phyloP scores from a whole-genome alignment of 345 rosid species.

The Dovyalis caffra region DNA sequence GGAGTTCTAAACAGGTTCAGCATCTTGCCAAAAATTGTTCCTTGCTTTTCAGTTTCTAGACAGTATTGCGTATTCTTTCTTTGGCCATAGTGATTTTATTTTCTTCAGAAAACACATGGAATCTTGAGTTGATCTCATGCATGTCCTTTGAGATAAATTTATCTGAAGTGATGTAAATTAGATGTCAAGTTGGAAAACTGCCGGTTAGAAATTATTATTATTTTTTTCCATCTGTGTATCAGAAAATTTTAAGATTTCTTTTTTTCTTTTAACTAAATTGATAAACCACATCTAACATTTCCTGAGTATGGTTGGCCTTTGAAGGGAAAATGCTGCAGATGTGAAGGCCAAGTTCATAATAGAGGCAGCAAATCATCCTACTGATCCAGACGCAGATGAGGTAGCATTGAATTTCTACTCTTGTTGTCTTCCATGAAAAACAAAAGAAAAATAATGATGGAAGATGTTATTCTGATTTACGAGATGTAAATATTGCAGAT shows the following conservation, averaged over 20 bases:
- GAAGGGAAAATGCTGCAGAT: conserved; percentile 86
- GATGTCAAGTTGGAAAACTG: background rate
- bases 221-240: background rate
- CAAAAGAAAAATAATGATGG: too few species aligned
- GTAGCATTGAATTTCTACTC: conserved; percentile 30
- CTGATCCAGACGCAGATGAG: conserved; percentile 98
- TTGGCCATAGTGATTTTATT: background rate
- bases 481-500: conserved; percentile 50
- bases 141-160: too few species aligned
- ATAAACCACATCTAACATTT: background rate
- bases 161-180: background rate
- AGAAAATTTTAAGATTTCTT: background rate
- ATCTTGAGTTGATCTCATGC: background rate
- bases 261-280: background rate
- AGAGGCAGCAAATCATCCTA: conserved; percentile 98
- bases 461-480: conserved; percentile 6
- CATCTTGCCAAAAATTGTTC: conserved; percentile 8
- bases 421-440: background rate
- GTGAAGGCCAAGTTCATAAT: conserved; percentile 92
- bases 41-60: background rate
- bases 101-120: background rate
- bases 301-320: background rate
- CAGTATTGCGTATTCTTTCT: background rate
- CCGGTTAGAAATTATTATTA: background rate
- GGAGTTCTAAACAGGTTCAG: conserved; percentile 87